Evolutionary conservation across 805 yeast genomes (phyloP).

Genomic region (Saturnispora sanitii): DNA sequence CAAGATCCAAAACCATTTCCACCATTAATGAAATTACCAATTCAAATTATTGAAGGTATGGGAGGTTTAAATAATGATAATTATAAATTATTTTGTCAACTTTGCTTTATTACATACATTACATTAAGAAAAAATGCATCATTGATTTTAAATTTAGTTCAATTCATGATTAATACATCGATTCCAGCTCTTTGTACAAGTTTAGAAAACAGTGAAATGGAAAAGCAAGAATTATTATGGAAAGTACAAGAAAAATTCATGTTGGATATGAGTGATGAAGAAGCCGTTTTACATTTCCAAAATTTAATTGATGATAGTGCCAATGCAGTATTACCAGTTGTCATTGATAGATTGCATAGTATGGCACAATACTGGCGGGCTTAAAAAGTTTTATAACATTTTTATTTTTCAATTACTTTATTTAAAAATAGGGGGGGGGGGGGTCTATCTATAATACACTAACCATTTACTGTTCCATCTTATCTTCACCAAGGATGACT

Average conservation of each 20-base stretch:
- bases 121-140: conserved; percentile 85
- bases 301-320: conserved; percentile 90
- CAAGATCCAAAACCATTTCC: conserved; percentile 98
- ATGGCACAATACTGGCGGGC: conserved; percentile 98
- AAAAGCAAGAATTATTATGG: conserved; percentile 76
- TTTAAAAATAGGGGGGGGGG: background rate
- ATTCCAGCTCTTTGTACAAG: conserved; percentile 71
- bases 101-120: conserved; percentile 90
- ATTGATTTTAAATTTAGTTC: conserved; percentile 80
- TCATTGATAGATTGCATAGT: conserved; percentile 89
- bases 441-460: background rate
- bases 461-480: conserved; percentile 6
- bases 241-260: conserved; percentile 93
- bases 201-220: conserved; percentile 36
- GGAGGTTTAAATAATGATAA: conserved; percentile 86
- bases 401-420: background rate
- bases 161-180: conserved; percentile 86
- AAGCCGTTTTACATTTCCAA: conserved; percentile 91
- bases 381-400: conserved; percentile 20
- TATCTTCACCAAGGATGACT: conserved; percentile 7
- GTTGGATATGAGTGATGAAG: conserved; percentile 88
- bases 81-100: conserved; percentile 77
- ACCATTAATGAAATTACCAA: conserved; percentile 94
- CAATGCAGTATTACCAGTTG: conserved; percentile 86
- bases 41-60: conserved; percentile 95